Base-by-base conservation (phyloP, 2,329 filamentous ascomycete species). In the Monosporascus sp. region DNA sequence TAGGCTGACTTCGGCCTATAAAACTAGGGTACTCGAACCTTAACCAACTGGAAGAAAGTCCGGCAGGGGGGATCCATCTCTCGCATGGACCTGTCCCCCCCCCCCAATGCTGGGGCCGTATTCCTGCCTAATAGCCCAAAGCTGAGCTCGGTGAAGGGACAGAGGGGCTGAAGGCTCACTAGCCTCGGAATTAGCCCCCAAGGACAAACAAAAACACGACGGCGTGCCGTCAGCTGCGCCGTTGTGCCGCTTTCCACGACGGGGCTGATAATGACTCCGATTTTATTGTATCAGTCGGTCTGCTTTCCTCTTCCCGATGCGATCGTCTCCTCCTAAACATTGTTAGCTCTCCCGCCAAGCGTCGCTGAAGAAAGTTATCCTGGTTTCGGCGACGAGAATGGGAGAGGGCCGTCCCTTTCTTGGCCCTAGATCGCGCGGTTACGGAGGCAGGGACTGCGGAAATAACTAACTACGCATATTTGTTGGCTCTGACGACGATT, bases 41-140 rank as follows among this genome's bases (percentile, higher is more conserved):
- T 69, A 69, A 65, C 74, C 74, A 77, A 74, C 73, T 71, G 72
- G 73, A 76, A 72, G 65, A 56, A 61, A 71, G 67, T 65, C 73
- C 67, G 72, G 64, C 55, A 59, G 57, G 63, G 66, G 61, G 66
- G 68, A 67, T 60, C 61, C 63, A 63, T 60, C 56, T 61, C 60
- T 71, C 68, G 71, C 72, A 72, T 71, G 69, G 68, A 67, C 71
- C 68, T 64, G 9, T 19, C 43, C 43, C 43, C 43, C 43, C 43
- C n/a, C n/a, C n/a, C n/a, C n/a, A n/a, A 46, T 41, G 19, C 67
- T 59, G 66, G 56, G 62, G 62, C 59, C 27, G 9, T 31, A 64
- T 70, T 72, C 70, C 67, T 72, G 72, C 67, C 74, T 74, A 72
- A 73, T 66, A 58, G 63, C 64, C 61, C 55, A 60, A 61, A 26